phyloP scores from a whole-genome alignment of 202 grass and related monocot genomes.

The Brachypodium distachyon region DNA sequence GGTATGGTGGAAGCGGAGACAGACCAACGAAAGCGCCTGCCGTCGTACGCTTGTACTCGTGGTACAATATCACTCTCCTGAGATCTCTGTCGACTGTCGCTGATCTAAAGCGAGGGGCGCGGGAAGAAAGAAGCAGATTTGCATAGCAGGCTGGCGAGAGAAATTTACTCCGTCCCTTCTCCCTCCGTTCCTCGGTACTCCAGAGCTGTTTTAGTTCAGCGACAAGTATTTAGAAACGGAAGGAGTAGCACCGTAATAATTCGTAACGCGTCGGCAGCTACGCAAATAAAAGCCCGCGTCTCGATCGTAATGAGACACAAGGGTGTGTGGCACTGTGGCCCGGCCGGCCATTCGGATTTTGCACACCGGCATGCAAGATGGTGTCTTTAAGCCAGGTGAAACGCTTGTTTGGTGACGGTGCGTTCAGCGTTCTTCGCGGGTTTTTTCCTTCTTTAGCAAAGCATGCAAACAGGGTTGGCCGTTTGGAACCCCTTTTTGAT shows the following conservation, averaged over 20 bases:
- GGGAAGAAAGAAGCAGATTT: not conserved
- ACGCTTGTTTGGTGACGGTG: not conserved
- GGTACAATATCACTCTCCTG: not conserved
- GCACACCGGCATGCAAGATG: no score
- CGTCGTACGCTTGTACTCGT: not conserved
- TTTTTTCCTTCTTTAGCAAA: not conserved
- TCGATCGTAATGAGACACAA: no score
- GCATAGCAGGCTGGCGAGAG: not conserved
- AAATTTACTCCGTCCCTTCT: no score
- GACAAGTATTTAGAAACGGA: no score
- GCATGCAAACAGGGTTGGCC: not conserved
- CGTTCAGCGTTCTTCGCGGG: not conserved
- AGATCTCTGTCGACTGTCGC: not conserved
- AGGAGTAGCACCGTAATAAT: no score
- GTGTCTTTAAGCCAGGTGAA: no score
- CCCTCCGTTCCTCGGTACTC: no score
- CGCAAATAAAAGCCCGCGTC: no score
- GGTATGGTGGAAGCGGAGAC: not conserved
- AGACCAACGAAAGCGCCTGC: not conserved
- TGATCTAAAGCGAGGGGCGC: not conserved
- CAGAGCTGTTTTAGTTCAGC: no score
- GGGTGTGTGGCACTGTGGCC: no score
- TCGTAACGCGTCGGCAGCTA: no score
- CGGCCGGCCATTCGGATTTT: no score
- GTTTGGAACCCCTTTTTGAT: not conserved